Evolutionary conservation across 805 yeast species (phyloP), one percentile per base, ranked within the genome.

Genomic region (Clavispora phyllophila): DNA sequence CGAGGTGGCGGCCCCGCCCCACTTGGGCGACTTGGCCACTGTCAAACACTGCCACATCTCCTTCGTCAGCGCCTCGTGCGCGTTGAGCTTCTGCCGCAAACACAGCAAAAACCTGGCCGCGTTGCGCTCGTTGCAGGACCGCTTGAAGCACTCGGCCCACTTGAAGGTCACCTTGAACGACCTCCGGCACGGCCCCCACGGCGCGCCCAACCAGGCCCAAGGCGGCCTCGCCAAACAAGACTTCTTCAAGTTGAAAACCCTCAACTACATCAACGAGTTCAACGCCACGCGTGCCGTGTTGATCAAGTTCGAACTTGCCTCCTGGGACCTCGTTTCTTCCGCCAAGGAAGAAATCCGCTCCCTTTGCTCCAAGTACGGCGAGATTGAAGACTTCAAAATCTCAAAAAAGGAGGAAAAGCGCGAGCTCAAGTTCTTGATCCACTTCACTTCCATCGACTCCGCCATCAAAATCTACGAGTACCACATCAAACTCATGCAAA

Each of bases 401-500:
- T 44, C 42, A 9, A 40, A 31, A 14, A 26, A 36, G 18, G 51
- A 43, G 13, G 36, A 34, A 9, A 36, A 19, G 25, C 5, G 10
- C 5, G 49, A 44, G 36, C 25, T 52, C 15, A 52, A 46, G 37
- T 51, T 44, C 3, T 18, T 49, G 45, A 56, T 66, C 22, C 71
- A 74, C 51, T 76, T 68, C 50, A 66, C 72, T 3, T 66, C 75
- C 22, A 72, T 75, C 26, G 72, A 72, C 37, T 51, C 72, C 9
- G 75, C 79, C 13, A 70, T 75, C 39, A 68, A 68, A 45, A 61
- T 70, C 36, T 70, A 65, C 39, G 73, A 73, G 50, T 65, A 61
- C 34, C 52, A 44, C 40, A 19, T 38, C 19, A 54, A 56, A 34
- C 47, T 53, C 31, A 50, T 62, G 24, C 57, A 58, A 27, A 37